Base-by-base conservation (phyloP, 805 yeast genomes). In the Metschnikowia matae region DNA sequence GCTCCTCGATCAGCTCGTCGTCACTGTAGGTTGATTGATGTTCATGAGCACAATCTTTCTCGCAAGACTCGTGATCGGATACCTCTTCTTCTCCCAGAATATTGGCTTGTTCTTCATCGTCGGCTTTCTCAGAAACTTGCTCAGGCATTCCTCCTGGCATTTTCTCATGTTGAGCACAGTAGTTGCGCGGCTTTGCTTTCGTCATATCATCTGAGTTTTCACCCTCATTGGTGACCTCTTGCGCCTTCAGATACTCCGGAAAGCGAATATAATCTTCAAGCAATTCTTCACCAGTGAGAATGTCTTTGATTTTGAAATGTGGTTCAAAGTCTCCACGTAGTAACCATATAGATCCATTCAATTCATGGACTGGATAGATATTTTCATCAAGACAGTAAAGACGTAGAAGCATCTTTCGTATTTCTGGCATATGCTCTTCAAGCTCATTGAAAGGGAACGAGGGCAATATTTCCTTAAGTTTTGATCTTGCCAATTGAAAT, bases 381-480 rank as follows among this genome's bases (percentile, higher is more conserved):
- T 42, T 32, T 14, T 33, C 38, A 33, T 42, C 45, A 20, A 42
- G 33, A 29, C 45, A 42, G 14, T 42, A 42, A 10, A 42, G 45
- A 33, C 35, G 37, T n/a, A 42, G 37, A 21, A 42, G 37, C 6
- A 29, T 37, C 31, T 42, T 33, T 14, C 45, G 37, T 29, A 42
- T 42, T 3, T 20, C 29, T 20, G 21, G 45, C 10, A 42, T 32
- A 8, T 42, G 33, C 14, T 32, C 38, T 34, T 23, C 21, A 6
- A 42, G 34, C 29, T 5, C 6, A n/a, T 42, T 29, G 21, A 14
- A 32, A 17, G 38, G 31, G 6, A 42, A 42, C 13, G 31, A 33
- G 21, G 37, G 38, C 14, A 42, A 20, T 20, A 42, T 33, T 18
- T 42, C 45, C n/a, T 15, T 37, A 10, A 42, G 45, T 37, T 20